Base-by-base conservation (phyloP, 2,329 filamentous ascomycete genomes). In the Aspergillus clavatus region DNA sequence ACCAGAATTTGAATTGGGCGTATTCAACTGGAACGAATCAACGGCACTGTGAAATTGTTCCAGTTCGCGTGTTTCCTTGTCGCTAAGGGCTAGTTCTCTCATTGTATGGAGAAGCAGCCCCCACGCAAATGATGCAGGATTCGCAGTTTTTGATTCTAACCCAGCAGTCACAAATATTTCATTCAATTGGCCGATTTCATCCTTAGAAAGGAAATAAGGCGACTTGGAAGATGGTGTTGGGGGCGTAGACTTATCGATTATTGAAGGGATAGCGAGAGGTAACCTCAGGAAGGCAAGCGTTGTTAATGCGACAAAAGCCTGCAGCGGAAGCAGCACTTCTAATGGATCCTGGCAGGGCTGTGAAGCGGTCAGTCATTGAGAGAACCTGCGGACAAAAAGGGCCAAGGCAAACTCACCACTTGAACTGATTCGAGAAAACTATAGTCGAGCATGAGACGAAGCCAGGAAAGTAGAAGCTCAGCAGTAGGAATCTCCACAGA, bases 41-140 rank as follows among this genome's bases (percentile, higher is more conserved):
- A 69, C 61, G 33, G 69, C 68, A 48, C 56, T 68, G 24, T 71
- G 61, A 7, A 67, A 67, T 43, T 73, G 68, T 36, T 69, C 66
- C 40, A 68, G 50, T 47, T 74, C 70, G 43, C 71, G 63, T n/a
- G 54, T 59, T 60, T 86, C 82, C 29, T 79, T 80, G 37, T 83
- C 74, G 40, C 74, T 74, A 45, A 80, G 75, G 52, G 82, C 84
- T 10, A 79, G 79, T 33, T 80, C 70, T 53, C 81, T 80, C 70
- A 93, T 81, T 21, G 79, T 76, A 57, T 86, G 80, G 7, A 90
- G 73, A 21, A 95, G 79, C 38, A 91, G 73, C 3, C 84, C 82
- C 90, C 90, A 97, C 3, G 86, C 81, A 54, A 94, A 86, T 16
- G 88, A 78, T 14, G 87, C 81, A 1, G 88, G 87, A 44, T 80